Evolutionary conservation across 2,329 filamentous ascomycete genomes (phyloP).

Genomic region (Venturiaceae sp.): DNA sequence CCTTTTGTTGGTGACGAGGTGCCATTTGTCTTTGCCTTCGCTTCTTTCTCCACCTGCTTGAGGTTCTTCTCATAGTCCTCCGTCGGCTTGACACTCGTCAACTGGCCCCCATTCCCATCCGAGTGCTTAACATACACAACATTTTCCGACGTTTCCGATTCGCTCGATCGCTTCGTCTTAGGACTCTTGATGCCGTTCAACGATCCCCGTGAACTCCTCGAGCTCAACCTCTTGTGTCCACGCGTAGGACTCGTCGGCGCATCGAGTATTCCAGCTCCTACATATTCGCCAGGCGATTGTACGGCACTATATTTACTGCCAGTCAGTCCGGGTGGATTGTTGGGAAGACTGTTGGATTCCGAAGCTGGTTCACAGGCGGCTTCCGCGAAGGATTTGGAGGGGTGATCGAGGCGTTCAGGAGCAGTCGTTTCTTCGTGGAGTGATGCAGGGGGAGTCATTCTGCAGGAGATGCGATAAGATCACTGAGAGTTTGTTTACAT

Average conservation of each 20-base stretch:
- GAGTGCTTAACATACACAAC: constrained; percentile 34
- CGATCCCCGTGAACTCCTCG: constrained; percentile 7
- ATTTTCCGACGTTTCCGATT: constrained; percentile 11
- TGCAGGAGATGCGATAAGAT: background rate
- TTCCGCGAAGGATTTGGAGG: constrained; percentile 34
- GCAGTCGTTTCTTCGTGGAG: constrained; percentile 15
- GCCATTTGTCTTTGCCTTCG: constrained; percentile 8
- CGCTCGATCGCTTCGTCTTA: constrained; percentile 8
- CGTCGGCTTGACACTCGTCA: constrained; percentile 34
- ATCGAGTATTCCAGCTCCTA: constrained; percentile 15
- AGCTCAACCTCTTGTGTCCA: background rate
- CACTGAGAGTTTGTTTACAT: background rate
- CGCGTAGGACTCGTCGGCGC: constrained; percentile 13
- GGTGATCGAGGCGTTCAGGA: constrained; percentile 16
- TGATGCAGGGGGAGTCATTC: background rate
- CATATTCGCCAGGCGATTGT: constrained; percentile 13
- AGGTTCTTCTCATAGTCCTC: constrained; percentile 25
- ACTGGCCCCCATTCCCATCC: constrained; percentile 32
- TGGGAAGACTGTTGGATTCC: background rate
- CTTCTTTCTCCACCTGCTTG: constrained; percentile 20
- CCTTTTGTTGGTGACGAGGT: constrained; percentile 13
- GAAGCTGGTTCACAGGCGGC: constrained; percentile 16
- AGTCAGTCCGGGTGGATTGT: background rate
- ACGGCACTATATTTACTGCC: background rate
- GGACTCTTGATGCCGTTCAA: constrained; percentile 8